Evolutionary conservation across 495 filamentous ascomycete genomes (phyloP).

Genomic region (Durotheca rogersii): DNA sequence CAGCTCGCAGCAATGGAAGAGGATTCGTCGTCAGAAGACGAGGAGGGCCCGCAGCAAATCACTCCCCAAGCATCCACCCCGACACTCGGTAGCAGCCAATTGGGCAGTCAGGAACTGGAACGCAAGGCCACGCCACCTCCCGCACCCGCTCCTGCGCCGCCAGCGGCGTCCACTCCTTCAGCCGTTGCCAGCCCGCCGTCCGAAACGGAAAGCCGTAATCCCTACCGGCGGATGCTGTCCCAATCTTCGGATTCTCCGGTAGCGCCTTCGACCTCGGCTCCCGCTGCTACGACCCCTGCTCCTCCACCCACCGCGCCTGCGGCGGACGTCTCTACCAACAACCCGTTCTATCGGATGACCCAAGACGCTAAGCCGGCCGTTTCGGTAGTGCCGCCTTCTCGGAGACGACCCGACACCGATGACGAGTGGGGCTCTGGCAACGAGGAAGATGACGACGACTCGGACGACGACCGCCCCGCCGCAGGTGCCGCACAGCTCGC

Average conservation of each 20-base stretch:
- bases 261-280: slow-evolving; percentile 43
- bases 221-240: slow-evolving; percentile 54
- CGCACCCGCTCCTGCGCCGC: slow-evolving; percentile 47
- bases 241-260: slow-evolving; percentile 50
- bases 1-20: slow-evolving; percentile 80
- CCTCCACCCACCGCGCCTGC: slow-evolving; percentile 46
- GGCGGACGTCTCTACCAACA: slow-evolving; percentile 79
- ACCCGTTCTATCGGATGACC: slow-evolving; percentile 91
- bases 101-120: slow-evolving; percentile 55
- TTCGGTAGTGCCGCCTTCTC: slow-evolving; percentile 31
- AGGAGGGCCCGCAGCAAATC: slow-evolving; percentile 78
- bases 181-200: slow-evolving; percentile 48
- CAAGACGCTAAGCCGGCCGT: slow-evolving; percentile 52
- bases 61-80: slow-evolving; percentile 84
- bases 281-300: slow-evolving; percentile 44
- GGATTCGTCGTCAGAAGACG: slow-evolving; percentile 81
- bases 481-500: slow-evolving; percentile 89
- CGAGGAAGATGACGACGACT: slow-evolving; percentile 70
- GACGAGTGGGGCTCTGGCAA: slow-evolving; percentile 90
- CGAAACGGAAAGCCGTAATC: slow-evolving; percentile 53
- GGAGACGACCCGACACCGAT: slow-evolving; percentile 52
- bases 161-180: slow-evolving; percentile 42
- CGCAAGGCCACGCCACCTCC: slow-evolving; percentile 51
- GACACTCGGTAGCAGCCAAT: slow-evolving; percentile 56
- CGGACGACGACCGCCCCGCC: slow-evolving; percentile 68